These are phyloP conservation scores for Cystobasidium sp. DNA, from an alignment of 1,284 basidiomycete genomes.

Conservation along the genomic window DNA sequence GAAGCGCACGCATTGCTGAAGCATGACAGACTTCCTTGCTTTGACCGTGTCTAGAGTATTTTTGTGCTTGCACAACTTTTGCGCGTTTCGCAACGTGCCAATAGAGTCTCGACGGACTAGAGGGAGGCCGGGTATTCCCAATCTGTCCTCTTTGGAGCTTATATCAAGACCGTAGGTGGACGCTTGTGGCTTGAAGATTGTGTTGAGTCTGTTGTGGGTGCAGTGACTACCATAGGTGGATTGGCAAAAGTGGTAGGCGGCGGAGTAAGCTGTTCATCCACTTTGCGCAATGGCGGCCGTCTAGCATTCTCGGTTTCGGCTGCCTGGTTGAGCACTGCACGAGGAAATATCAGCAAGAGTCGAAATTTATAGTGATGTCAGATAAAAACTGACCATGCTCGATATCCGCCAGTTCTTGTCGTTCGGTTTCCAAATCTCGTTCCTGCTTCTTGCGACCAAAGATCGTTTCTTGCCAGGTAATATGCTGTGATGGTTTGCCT, in stretches of 20 bases:
- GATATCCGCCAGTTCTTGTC: constrained; percentile 49
- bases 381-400: constrained; percentile 46
- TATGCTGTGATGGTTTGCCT: constrained; percentile 9
- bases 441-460: constrained; percentile 50
- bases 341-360: neutral
- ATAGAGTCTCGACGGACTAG: too few relatives aligned
- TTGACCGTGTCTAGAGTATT: too few relatives aligned
- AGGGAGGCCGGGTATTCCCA: too few relatives aligned
- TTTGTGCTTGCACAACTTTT: too few relatives aligned
- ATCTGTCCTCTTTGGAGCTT: too few relatives aligned
- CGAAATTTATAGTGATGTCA: neutral
- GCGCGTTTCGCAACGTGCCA: too few relatives aligned
- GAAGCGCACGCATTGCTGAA: too few relatives aligned
- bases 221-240: too few relatives aligned
- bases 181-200: too few relatives aligned
- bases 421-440: constrained; percentile 37
- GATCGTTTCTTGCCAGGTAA: constrained; percentile 51
- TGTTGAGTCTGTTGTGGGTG: too few relatives aligned
- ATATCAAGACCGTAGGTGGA: too few relatives aligned
- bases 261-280: neutral
- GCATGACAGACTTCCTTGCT: too few relatives aligned
- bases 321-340: neutral
- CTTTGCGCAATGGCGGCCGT: neutral
- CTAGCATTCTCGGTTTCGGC: neutral
- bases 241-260: neutral